Conservation (phyloP, 129 eudicot genomes). For the Logfia minima region DNA sequence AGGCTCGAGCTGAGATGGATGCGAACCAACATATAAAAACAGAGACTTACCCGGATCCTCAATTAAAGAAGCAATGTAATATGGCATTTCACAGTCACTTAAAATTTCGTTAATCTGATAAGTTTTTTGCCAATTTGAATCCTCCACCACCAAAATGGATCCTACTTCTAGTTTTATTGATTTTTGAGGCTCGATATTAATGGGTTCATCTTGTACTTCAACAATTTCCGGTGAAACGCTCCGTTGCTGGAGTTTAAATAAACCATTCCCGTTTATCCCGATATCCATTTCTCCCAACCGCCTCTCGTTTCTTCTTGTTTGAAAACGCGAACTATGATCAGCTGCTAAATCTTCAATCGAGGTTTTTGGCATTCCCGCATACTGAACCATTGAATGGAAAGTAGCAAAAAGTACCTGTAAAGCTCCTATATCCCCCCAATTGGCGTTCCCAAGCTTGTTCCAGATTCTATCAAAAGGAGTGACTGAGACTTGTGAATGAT, state of each 20-base stretch:
- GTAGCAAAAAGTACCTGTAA: slow-evolving; percentile 92
- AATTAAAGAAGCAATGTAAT: slow-evolving; percentile 54
- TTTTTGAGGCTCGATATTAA: slow-evolving; percentile 44
- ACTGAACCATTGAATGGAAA: slow-evolving; percentile 72
- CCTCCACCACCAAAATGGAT: slow-evolving; percentile 67
- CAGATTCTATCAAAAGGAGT: slow-evolving; percentile 92
- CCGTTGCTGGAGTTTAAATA: slow-evolving; percentile 60
- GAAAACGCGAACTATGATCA: slow-evolving; percentile 94
- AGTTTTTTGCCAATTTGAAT: slow-evolving; percentile 63
- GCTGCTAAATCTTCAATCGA: slow-evolving; percentile 96
- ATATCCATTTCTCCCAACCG: slow-evolving; percentile 65
- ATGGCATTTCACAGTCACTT: slow-evolving; percentile 57
- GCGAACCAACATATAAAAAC: slow-evolving; percentile 80
- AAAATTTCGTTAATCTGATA: slow-evolving; percentile 60
- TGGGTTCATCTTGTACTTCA: slow-evolving; percentile 79
- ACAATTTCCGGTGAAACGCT: slow-evolving; percentile 88
- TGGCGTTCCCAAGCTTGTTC: slow-evolving; percentile 94
- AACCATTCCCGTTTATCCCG: slow-evolving; percentile 63
- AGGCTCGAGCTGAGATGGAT: slow-evolving; percentile 90
- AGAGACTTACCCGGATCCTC: slow-evolving; percentile 62
- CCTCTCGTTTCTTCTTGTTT: slow-evolving; percentile 75
- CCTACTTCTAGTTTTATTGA: slow-evolving; percentile 70
- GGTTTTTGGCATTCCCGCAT: slow-evolving; percentile 67
- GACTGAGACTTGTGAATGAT: slow-evolving; percentile 57
- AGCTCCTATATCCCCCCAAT: slow-evolving; percentile 95